phyloP scores from a whole-genome alignment of 1,284 basidiomycete genomes.

The Ceratobasidium sp. region DNA sequence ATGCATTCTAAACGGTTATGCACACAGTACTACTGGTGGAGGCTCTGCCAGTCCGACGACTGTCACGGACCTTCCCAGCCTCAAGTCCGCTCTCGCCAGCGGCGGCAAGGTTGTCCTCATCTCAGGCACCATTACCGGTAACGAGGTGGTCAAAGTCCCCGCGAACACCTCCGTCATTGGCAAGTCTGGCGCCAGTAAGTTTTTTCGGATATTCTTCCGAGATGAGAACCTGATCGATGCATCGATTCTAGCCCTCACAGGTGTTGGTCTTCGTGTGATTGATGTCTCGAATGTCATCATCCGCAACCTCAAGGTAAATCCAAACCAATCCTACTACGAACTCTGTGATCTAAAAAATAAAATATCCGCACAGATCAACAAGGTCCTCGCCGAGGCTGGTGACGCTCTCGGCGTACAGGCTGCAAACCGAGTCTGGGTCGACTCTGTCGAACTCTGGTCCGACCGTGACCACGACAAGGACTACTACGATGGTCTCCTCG shows the following conservation, averaged over 20 bases:
- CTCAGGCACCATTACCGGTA: conserved; percentile 60
- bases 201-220: not conserved
- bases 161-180: conserved; percentile 46
- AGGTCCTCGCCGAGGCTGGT: no score
- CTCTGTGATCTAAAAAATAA: no score
- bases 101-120: no score
- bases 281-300: no score
- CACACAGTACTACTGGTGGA: no score
- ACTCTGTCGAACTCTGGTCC: conserved; percentile 58
- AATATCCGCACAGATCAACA: no score
- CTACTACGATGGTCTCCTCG: no score
- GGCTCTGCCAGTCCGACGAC: conserved; percentile 49
- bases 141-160: conserved; percentile 55
- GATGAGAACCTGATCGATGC: not conserved
- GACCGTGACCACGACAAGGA: no score
- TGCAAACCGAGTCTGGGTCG: conserved; percentile 60
- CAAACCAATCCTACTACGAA: no score
- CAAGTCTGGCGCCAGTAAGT: conserved; percentile 50
- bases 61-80: conserved; percentile 59
- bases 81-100: conserved; percentile 59
- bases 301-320: conserved; percentile 60
- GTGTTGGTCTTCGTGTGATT: conserved; percentile 60
- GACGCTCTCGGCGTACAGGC: conserved; percentile 61
- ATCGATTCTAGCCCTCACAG: conserved; percentile 52
- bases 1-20: not conserved